Conservation (phyloP, 805 yeast genomes). For the Lipomyces sp. region DNA sequence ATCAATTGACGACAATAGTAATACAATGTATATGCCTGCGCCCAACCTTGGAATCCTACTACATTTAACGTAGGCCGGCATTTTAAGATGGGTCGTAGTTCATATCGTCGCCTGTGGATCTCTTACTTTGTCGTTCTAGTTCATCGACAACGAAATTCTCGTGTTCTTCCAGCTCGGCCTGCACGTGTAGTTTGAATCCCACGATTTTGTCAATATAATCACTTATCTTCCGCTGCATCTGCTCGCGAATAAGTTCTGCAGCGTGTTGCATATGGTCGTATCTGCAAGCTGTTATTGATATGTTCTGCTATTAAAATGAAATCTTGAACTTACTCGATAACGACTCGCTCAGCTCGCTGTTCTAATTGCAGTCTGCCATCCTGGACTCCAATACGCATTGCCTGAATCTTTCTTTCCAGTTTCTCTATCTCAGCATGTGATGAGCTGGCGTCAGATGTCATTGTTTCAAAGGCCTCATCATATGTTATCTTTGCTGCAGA, state of each 20-base stretch:
- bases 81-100: background rate
- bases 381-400: slow-evolving; percentile 54
- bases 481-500: slow-evolving; percentile 57
- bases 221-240: slow-evolving; percentile 59
- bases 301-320: background rate
- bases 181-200: slow-evolving; percentile 69
- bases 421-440: slow-evolving; percentile 69
- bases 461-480: slow-evolving; percentile 60
- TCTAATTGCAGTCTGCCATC: slow-evolving; percentile 57
- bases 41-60: background rate
- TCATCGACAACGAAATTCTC: slow-evolving; percentile 55
- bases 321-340: slow-evolving; percentile 49
- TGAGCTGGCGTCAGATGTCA: slow-evolving; percentile 57
- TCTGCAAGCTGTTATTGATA: background rate
- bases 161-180: slow-evolving; percentile 64
- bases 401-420: slow-evolving; percentile 61
- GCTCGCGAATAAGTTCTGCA: slow-evolving; percentile 54
- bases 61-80: background rate
- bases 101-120: slow-evolving; percentile 62
- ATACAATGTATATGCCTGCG: background rate
- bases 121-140: slow-evolving; percentile 54
- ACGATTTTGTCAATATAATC: slow-evolving; percentile 64
- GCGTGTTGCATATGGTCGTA: slow-evolving; percentile 55
- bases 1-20: background rate
- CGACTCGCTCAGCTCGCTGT: slow-evolving; percentile 56